These are phyloP conservation scores for Schizochytrium sp. DNA, from an alignment of 108 stramenopile species.

Conservation along the genomic window DNA sequence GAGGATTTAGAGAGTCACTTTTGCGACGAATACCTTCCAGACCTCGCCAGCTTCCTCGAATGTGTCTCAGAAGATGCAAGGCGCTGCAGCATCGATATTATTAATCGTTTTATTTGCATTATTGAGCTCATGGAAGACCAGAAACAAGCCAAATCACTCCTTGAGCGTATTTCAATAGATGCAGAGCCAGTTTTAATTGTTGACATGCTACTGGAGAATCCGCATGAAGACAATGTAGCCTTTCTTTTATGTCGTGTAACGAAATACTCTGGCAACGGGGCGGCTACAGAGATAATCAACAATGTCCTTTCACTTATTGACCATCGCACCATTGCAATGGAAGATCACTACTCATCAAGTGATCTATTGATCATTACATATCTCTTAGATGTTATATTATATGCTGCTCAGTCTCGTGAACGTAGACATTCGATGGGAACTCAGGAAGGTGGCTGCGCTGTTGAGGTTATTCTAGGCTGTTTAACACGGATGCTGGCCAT, in stretches of 20 bases:
- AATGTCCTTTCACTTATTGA: slow-evolving; percentile 26
- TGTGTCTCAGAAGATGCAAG: neutral
- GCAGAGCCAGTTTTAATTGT: slow-evolving; percentile 3
- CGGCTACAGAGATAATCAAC: neutral
- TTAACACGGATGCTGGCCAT: slow-evolving; percentile 5
- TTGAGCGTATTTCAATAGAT: neutral
- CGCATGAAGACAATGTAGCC: slow-evolving; percentile 37
- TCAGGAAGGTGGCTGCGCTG: neutral
- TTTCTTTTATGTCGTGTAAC: neutral
- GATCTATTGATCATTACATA: slow-evolving; percentile 14
- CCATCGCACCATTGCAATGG: neutral
- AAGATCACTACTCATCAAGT: neutral
- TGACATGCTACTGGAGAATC: slow-evolving; percentile 2
- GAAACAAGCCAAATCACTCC: neutral
- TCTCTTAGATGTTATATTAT: neutral
- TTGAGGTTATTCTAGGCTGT: neutral
- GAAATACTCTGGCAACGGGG: neutral
- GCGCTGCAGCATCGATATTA: slow-evolving; percentile 49
- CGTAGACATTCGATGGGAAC: neutral
- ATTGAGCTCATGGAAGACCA: neutral
- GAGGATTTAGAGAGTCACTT: neutral
- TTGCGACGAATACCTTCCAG: neutral
- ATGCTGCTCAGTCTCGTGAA: neutral
- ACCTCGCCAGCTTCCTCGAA: neutral
- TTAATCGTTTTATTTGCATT: neutral